Conservation (phyloP, 805 yeast genomes). For the Brettanomyces bruxellensis region DNA sequence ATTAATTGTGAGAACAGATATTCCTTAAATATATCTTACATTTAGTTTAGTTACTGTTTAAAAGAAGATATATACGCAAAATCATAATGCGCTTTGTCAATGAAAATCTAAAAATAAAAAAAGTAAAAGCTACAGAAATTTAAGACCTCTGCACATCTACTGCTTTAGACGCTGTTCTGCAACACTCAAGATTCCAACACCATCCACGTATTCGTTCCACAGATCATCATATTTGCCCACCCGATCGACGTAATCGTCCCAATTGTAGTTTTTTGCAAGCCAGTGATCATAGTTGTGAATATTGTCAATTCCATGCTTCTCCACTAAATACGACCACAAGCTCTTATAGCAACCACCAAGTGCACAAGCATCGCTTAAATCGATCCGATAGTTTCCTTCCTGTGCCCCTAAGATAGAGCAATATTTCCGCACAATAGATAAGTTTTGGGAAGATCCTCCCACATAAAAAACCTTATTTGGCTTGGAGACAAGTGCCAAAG, state of each 20-base stretch:
- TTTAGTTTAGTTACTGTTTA: too few relatives aligned
- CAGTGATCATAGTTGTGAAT: slow-evolving; percentile 31
- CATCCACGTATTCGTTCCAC: slow-evolving; percentile 44
- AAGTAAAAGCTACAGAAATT: too few relatives aligned
- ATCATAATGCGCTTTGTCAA: too few relatives aligned
- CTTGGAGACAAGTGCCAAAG: slow-evolving; percentile 34
- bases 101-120: too few relatives aligned
- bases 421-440: slow-evolving; percentile 57
- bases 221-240: slow-evolving; percentile 23
- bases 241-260: slow-evolving; percentile 37
- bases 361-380: slow-evolving; percentile 85
- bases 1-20: too few relatives aligned
- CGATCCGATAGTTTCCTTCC: slow-evolving; percentile 59
- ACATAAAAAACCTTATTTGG: slow-evolving; percentile 74
- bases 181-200: slow-evolving; percentile 41
- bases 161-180: slow-evolving; percentile 28
- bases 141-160: neutral
- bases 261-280: slow-evolving; percentile 37
- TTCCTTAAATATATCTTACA: too few relatives aligned
- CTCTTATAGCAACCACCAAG: slow-evolving; percentile 87
- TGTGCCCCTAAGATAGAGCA: slow-evolving; percentile 61
- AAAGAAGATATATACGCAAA: too few relatives aligned
- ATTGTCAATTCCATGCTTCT: slow-evolving; percentile 13
- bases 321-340: slow-evolving; percentile 50
- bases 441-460: slow-evolving; percentile 79